Conservation (phyloP, 108 stramenopile species). For the Schizochytrium sp. region DNA sequence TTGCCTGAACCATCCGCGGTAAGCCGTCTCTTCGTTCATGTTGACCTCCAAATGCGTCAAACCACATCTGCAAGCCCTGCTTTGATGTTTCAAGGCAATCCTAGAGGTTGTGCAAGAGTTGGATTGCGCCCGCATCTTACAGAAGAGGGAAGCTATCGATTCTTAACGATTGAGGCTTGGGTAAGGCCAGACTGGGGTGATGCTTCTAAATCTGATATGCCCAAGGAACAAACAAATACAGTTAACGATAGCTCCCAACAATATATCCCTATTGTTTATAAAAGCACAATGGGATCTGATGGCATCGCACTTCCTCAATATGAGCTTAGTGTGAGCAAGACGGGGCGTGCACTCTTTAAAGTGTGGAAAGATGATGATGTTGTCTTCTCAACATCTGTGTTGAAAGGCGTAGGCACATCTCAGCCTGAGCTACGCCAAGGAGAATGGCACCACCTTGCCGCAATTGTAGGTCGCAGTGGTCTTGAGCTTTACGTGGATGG, state of each 20-base stretch:
- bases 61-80: constrained; percentile 23
- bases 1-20: constrained; percentile 36
- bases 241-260: neutral
- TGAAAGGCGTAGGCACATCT: constrained; percentile 28
- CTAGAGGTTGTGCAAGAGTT: constrained; percentile 2
- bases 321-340: neutral
- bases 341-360: neutral
- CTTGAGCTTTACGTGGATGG: constrained; percentile 21
- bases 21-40: constrained; percentile 4
- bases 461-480: constrained; percentile 6
- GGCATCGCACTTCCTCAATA: constrained; percentile 19
- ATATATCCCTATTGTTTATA: constrained; percentile 3
- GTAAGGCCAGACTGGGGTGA: neutral
- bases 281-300: neutral
- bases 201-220: neutral
- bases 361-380: constrained; percentile 47
- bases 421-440: neutral
- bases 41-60: constrained; percentile 53
- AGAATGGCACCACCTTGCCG: constrained; percentile 54
- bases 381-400: neutral
- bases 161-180: constrained; percentile 39
- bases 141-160: neutral
- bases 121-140: neutral
- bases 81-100: neutral
- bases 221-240: too few relatives aligned